A percentile compares a stretch with the other conserved stretches of the same genome.
Conservation (phyloP, 2,329 filamentous ascomycete genomes). For the Ascochyta lentis region DNA sequence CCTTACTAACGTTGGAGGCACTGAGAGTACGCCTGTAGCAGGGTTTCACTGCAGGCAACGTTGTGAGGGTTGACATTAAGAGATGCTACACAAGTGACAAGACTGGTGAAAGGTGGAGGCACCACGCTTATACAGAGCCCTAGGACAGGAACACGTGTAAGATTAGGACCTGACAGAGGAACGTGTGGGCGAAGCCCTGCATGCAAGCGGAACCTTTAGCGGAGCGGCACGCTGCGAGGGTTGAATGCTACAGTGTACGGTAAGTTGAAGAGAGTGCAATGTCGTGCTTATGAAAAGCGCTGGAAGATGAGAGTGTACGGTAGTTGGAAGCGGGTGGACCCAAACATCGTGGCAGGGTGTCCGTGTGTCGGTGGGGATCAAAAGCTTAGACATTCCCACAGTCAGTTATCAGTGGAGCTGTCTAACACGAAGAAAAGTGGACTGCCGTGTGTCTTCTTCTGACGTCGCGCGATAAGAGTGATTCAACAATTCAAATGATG, state of each 20-base stretch:
- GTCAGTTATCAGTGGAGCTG: conserved; percentile 18
- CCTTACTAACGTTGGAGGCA: conserved; percentile 2
- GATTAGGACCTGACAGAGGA: background rate
- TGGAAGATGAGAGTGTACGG: conserved; percentile 11
- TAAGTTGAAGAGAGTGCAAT: conserved; percentile 8
- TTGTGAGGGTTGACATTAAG: background rate
- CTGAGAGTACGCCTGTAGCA: background rate
- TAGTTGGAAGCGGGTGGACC: conserved; percentile 12
- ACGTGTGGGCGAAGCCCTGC: conserved; percentile 8
- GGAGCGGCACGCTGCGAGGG: conserved; percentile 2
- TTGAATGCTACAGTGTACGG: conserved; percentile 11
- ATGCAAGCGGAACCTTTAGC: background rate
- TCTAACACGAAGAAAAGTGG: conserved; percentile 16
- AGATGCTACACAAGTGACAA: background rate
- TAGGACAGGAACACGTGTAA: conserved; percentile 18
- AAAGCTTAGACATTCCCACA: conserved; percentile 12
- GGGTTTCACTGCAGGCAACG: background rate
- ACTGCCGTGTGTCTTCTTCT: conserved; percentile 6
- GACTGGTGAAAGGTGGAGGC: conserved; percentile 5
- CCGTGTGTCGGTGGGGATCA: conserved; percentile 6
- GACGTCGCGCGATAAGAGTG: conserved; percentile 13
- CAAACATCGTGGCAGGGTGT: conserved; percentile 6
- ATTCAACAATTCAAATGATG: conserved; percentile 1
- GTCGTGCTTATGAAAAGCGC: conserved; percentile 3
- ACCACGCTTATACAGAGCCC: conserved; percentile 6